phyloP scores from a whole-genome alignment of 371 early-diverging fungal species.

The Syncephalastrum monosporum region DNA sequence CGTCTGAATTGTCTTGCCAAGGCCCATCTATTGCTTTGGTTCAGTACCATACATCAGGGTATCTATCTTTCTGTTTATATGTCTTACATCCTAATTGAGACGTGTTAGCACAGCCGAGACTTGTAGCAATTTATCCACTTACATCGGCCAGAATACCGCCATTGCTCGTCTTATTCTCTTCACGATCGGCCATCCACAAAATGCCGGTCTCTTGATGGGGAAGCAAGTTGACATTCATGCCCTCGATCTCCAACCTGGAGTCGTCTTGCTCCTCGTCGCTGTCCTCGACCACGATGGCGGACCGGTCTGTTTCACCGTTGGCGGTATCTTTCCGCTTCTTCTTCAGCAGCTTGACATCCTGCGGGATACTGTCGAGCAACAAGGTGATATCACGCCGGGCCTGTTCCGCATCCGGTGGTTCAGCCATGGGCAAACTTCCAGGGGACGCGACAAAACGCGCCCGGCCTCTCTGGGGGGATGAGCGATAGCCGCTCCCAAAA shows the following conservation, averaged over 20 bases:
- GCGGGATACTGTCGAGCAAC: slow-evolving; percentile 41
- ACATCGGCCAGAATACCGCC: slow-evolving; percentile 84
- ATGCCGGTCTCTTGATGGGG: slow-evolving; percentile 44
- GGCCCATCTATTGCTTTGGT: slow-evolving; percentile 60
- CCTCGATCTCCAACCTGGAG: slow-evolving; percentile 21
- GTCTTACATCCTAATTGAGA: slow-evolving; percentile 26
- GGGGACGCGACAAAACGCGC: no score
- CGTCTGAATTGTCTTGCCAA: slow-evolving; percentile 90
- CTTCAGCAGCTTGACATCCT: slow-evolving; percentile 8
- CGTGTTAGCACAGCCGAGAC: neutral
- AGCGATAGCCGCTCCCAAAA: neutral
- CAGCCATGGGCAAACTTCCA: neutral
- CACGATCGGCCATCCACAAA: slow-evolving; percentile 49
- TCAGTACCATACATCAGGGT: neutral
- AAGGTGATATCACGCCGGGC: slow-evolving; percentile 34
- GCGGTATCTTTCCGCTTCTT: no score
- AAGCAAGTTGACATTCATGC: slow-evolving; percentile 32
- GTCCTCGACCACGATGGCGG: neutral
- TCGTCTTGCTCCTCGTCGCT: slow-evolving; percentile 7
- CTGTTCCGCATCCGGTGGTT: slow-evolving; percentile 11
- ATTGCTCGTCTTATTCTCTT: slow-evolving; percentile 37
- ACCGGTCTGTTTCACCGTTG: neutral
- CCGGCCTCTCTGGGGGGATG: neutral
- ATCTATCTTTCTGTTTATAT: neutral
- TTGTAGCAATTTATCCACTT: slow-evolving; percentile 13